Base-by-base conservation (phyloP, 2,329 filamentous ascomycete species). In the Coniochaeta sp. region DNA sequence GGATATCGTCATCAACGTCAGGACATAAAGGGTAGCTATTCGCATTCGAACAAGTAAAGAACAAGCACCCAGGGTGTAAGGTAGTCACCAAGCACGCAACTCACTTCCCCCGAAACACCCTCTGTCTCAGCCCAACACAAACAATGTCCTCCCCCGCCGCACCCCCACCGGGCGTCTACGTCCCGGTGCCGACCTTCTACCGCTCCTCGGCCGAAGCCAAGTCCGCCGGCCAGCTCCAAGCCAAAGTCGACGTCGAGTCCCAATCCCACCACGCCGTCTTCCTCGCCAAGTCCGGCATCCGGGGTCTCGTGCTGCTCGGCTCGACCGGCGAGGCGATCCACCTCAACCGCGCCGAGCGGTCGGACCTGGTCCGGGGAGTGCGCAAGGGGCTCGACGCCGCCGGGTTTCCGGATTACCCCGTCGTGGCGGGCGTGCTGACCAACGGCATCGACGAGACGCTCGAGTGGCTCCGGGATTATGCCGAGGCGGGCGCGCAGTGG, bases 121-220 rank as follows among this genome's bases (percentile, higher is more conserved):
- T 12, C 30, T 47, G 2, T 26, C 19, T 24, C 42, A 10, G 4
- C 56, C 28, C 22, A 17, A 36, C 2, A 28, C 54, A 19, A 17
- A 28, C 19, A 12, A 4, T 19, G 42, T 58, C n/a, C 50, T 54
- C 67, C n/a, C 12, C 58, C 44, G 22, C 59, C 52, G 60, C 72
- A 62, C 81, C 81, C 44, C 81, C 81, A 30, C 77, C 79, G 52
- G 83, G 83, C 63, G 79, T 85, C 66, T 85, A 81, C 67, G 82
- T 85, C 61, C 82, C 82, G 50, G 79, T 86, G 50, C 85, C 85
- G 6, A 88, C 86, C 57, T 88, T 89, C 76, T 88, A 87, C 75
- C 79, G 72, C 65, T 76, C 68, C 55, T 67, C 76, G 5, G 69
- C 77, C 32, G 69, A 58, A 12, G 16, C 59, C 28, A 4, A 74